Percentiles rank a stretch among this genome's conserved stretches.
phyloP scores from a whole-genome alignment of 768 basidiomycete genomes.

The Tylopilus subfusipes region DNA sequence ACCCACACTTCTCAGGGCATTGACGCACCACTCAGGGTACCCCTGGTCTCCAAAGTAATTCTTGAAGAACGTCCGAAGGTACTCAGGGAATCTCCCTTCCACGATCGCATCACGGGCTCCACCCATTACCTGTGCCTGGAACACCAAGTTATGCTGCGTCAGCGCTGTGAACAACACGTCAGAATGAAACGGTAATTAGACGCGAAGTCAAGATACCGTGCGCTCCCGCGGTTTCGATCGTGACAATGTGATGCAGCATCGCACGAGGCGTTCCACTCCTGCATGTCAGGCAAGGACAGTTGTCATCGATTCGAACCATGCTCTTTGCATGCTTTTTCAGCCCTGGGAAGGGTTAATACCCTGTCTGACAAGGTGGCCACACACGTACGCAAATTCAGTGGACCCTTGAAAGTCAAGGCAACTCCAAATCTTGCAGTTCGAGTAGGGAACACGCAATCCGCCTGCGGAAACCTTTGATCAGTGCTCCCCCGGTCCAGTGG shows the following conservation, averaged over 20 bases:
- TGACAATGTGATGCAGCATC: conserved; percentile 69
- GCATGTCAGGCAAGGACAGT: conserved; percentile 88
- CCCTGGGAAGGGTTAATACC: conserved; percentile 20
- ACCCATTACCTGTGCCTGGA: conserved; percentile 89
- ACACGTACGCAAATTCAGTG: conserved; percentile 69
- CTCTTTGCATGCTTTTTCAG: conserved; percentile 69
- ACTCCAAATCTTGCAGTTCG: conserved; percentile 90
- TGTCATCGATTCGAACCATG: conserved; percentile 66
- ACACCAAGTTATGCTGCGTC: conserved; percentile 79
- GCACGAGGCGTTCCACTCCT: conserved; percentile 62
- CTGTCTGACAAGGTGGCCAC: not conserved
- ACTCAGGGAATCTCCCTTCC: conserved; percentile 72
- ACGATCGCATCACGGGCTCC: conserved; percentile 78
- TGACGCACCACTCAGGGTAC: conserved; percentile 87
- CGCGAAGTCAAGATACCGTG: conserved; percentile 52
- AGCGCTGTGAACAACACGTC: conserved; percentile 46
- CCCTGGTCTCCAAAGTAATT: conserved; percentile 73
- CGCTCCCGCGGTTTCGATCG: conserved; percentile 81
- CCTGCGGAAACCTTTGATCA: conserved; percentile 40
- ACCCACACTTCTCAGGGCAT: conserved; percentile 76
- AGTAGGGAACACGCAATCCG: conserved; percentile 92
- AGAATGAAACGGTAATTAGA: conserved; percentile 19
- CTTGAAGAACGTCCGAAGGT: conserved; percentile 71
- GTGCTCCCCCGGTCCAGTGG: not conserved
- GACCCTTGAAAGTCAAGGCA: conserved; percentile 77